phyloP scores from a whole-genome alignment of 805 yeast genomes.

The Ogataea trehalophila region DNA sequence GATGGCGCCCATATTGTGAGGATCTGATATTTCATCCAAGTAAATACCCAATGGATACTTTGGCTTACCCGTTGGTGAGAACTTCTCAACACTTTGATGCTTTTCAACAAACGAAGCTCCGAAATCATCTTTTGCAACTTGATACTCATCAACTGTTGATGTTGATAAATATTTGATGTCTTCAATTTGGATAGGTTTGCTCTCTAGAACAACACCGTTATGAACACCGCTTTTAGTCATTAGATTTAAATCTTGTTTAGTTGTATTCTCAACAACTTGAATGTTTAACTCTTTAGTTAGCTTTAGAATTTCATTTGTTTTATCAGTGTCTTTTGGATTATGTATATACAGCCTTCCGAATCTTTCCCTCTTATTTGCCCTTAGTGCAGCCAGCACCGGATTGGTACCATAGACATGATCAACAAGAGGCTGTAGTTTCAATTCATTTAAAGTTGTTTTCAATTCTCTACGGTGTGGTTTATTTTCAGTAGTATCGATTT shows the following conservation, averaged over 20 bases:
- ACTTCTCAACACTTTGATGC: slow-evolving; percentile 2
- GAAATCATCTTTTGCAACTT: slow-evolving; percentile 19
- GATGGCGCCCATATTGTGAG: slow-evolving; percentile 84
- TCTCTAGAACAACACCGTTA: slow-evolving; percentile 72
- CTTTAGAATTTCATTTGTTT: slow-evolving; percentile 36
- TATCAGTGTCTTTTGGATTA: slow-evolving; percentile 28
- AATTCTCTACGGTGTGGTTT: slow-evolving; percentile 4
- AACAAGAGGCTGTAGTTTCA: slow-evolving; percentile 39
- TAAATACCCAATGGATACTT: slow-evolving; percentile 64
- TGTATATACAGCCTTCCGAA: slow-evolving; percentile 49
- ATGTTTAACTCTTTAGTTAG: slow-evolving; percentile 43
- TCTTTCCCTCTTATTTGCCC: slow-evolving; percentile 47
- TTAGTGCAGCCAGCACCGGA: slow-evolving; percentile 67
- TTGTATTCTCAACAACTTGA: slow-evolving; percentile 24
- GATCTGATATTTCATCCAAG: slow-evolving; percentile 77
- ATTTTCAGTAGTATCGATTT: slow-evolving; percentile 1
- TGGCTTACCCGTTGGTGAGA: slow-evolving; percentile 1
- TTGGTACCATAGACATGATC: slow-evolving; percentile 78
- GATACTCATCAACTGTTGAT: slow-evolving; percentile 13
- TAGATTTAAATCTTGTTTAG: slow-evolving; percentile 52
- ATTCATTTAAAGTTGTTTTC: slow-evolving; percentile 11
- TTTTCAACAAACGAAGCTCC: slow-evolving; percentile 14
- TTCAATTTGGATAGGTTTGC: slow-evolving; percentile 45
- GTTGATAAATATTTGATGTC: slow-evolving; percentile 21
- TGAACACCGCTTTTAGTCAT: slow-evolving; percentile 69